Conservation (phyloP, 2,329 filamentous ascomycete genomes). For the Aspergillus fumigatiaffinis region DNA sequence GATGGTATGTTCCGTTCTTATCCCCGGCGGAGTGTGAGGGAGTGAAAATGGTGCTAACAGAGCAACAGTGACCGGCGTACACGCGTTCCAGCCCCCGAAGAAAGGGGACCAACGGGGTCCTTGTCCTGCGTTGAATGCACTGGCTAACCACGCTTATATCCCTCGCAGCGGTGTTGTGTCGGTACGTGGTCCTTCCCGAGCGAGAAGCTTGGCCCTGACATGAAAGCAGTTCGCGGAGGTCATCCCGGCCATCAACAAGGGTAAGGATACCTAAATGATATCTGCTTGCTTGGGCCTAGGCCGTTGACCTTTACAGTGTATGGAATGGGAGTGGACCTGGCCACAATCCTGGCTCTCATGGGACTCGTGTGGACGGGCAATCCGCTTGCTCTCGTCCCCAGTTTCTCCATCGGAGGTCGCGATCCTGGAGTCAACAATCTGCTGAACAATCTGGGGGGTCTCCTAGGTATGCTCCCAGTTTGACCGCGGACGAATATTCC, state of each 20-base stretch:
- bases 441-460: constrained; percentile 42
- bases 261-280: constrained; percentile 10
- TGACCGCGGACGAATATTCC: background rate
- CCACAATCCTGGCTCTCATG: constrained; percentile 42
- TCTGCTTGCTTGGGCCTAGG: background rate
- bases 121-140: constrained; percentile 42
- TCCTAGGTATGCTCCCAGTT: constrained; percentile 31
- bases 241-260: constrained; percentile 33
- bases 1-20: constrained; percentile 16
- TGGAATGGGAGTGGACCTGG: constrained; percentile 47
- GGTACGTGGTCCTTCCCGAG: constrained; percentile 12
- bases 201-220: constrained; percentile 2
- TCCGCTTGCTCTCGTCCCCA: constrained; percentile 46
- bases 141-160: constrained; percentile 44
- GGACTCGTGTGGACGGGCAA: constrained; percentile 50
- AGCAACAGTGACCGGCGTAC: constrained; percentile 28
- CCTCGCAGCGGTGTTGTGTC: constrained; percentile 37
- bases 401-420: constrained; percentile 52
- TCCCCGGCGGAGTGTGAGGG: too few relatives aligned
- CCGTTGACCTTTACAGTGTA: constrained; percentile 33
- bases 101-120: constrained; percentile 38
- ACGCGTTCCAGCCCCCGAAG: constrained; percentile 32
- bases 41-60: background rate
- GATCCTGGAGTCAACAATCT: constrained; percentile 38
- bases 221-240: constrained; percentile 27